Percentiles rank a stretch among this genome's conserved stretches.
phyloP scores from a whole-genome alignment of 2,329 filamentous ascomycete genomes.

The Ophiocordyceps robertsii region DNA sequence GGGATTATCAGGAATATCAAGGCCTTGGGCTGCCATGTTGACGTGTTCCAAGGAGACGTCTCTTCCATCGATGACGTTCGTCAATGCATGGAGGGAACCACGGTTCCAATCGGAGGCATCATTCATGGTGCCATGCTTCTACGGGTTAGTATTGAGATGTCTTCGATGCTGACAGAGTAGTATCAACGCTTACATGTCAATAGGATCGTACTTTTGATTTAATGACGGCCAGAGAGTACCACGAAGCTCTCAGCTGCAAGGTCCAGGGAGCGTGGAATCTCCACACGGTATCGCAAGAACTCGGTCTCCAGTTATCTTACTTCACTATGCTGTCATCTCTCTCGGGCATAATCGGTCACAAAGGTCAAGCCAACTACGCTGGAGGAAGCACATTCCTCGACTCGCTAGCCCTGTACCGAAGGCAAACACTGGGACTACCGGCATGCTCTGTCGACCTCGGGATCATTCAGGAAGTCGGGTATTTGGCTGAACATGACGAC shows the following conservation, averaged over 20 bases:
- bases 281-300: constrained; percentile 6
- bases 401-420: constrained; percentile 20
- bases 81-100: neutral
- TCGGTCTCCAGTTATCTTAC: constrained; percentile 16
- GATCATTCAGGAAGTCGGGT: constrained; percentile 7
- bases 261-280: constrained; percentile 22
- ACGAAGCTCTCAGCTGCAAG: constrained; percentile 14
- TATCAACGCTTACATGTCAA: no score
- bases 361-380: constrained; percentile 27
- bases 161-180: neutral
- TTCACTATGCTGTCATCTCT: constrained; percentile 23
- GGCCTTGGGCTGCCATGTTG: neutral
- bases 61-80: neutral
- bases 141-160: neutral
- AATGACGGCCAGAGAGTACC: constrained; percentile 16
- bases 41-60: neutral
- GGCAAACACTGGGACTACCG: constrained; percentile 2
- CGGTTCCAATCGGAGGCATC: neutral
- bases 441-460: constrained; percentile 19
- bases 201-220: constrained; percentile 3
- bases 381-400: constrained; percentile 26
- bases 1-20: neutral
- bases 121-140: neutral
- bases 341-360: constrained; percentile 18
- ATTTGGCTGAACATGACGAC: neutral